phyloP scores from a whole-genome alignment of 306 rosid species.

The Pyrus bretschneideri region DNA sequence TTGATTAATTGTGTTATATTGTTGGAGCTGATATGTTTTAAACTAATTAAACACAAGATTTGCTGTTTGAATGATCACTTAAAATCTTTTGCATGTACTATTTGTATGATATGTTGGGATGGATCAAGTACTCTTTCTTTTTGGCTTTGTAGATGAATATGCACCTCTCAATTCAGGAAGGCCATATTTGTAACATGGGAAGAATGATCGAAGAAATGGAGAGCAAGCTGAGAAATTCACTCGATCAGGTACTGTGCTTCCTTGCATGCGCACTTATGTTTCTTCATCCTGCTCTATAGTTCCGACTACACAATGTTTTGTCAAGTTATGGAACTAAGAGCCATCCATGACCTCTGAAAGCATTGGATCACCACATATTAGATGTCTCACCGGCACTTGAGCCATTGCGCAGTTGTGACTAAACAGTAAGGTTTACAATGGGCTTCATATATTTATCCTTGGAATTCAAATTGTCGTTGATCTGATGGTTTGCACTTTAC shows the following conservation, averaged over 20 bases:
- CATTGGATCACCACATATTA: no score
- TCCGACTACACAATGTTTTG: background rate
- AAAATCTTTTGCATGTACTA: no score
- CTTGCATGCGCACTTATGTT: background rate
- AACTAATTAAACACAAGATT: background rate
- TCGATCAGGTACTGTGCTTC: constrained; percentile 67
- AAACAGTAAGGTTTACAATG: background rate
- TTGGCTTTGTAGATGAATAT: constrained; percentile 64
- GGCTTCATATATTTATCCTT: background rate
- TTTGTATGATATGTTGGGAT: no score
- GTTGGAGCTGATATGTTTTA: background rate
- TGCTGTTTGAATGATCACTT: background rate
- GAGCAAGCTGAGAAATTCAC: constrained; percentile 89
- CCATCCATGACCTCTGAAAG: background rate
- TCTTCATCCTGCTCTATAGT: background rate
- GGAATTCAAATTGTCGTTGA: background rate
- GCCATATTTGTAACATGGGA: constrained; percentile 92
- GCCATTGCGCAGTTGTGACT: background rate
- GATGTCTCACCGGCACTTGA: background rate
- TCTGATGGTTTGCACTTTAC: constrained; percentile 81
- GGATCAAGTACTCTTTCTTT: background rate
- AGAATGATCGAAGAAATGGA: constrained; percentile 99
- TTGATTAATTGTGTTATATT: background rate
- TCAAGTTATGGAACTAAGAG: background rate
- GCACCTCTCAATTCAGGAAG: constrained; percentile 73